Evolutionary conservation across 2,329 filamentous ascomycete genomes (phyloP), one percentile per base, ranked within the genome.

Genomic region (Pseudocercospora musae): DNA sequence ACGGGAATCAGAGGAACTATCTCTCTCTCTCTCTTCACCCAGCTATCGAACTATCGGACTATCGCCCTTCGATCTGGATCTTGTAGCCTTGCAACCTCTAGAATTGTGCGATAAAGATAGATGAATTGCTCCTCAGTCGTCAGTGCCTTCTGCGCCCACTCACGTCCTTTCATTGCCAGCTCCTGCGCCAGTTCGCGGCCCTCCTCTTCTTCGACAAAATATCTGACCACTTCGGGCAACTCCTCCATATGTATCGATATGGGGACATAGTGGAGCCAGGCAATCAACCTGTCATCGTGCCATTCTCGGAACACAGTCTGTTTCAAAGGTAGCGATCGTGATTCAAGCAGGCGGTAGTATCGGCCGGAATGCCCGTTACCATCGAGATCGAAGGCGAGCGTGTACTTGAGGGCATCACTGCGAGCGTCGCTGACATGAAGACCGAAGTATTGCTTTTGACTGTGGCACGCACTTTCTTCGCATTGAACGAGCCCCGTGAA

Each of bases 251-350:
- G 72, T 64, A 79, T 72, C 52, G 80, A 83, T 0, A 86, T 75
- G 0, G 84, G 84, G 0, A 86, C 69, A 60, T 85, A 86, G 62
- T 87, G 84, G 3, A 83, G 74, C 84, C 84, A 87, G 0, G 84
- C 82, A 10, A 80, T 59, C 2, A 86, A 75, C 0, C 83, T 72
- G 23, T 86, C 83, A 63, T 85, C 82, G 62, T 86, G 84, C 85
- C 84, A 87, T 70, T 86, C 84, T 2, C 78, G 75, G 7, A 85
- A 72, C 0, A 85, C 66, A 0, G 82, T 83, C 65, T 82, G 78
- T 68, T 86, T 87, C n/a, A 87, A 69, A 0, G 81, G 80, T 0
- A 76, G 67, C 1, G 78, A 81, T 2, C 73, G 75, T 0, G 81
- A 84, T 0, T 79, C 77, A 1, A 87, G 71, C 0, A 85, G 71